Evolutionary conservation across 805 yeast species (phyloP).

Genomic region (Ogataea dorogensis): DNA sequence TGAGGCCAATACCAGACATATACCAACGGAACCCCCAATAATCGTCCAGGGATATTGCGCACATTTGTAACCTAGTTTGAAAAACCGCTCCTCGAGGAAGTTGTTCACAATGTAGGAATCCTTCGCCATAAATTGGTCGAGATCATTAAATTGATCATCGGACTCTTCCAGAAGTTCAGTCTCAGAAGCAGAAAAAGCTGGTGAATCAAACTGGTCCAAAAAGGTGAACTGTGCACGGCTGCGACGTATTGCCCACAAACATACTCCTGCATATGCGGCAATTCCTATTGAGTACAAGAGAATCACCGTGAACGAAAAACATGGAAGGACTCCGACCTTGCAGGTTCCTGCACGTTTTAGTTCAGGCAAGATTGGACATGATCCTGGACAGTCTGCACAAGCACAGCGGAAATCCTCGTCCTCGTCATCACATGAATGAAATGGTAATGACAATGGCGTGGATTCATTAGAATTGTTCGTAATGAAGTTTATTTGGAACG

Average conservation of each 20-base stretch:
- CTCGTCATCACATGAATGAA: constrained; percentile 56
- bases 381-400: constrained; percentile 80
- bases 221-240: constrained; percentile 13
- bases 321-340: constrained; percentile 62
- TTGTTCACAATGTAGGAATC: constrained; percentile 49
- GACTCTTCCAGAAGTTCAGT: constrained; percentile 15
- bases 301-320: constrained; percentile 66
- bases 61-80: constrained; percentile 54
- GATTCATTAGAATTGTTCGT: constrained; percentile 37
- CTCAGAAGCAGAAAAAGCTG: constrained; percentile 11
- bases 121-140: constrained; percentile 22
- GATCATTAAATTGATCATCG: constrained; percentile 21
- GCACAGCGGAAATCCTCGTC: constrained; percentile 67
- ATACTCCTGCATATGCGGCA: constrained; percentile 14
- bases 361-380: constrained; percentile 70
- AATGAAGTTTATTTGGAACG: constrained; percentile 83
- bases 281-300: constrained; percentile 41
- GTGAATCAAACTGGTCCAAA: constrained; percentile 16
- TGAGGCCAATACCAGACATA: constrained; percentile 47
- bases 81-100: constrained; percentile 46
- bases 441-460: constrained; percentile 30
- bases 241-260: constrained; percentile 7
- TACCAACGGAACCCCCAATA: constrained; percentile 39
- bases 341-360: constrained; percentile 45
- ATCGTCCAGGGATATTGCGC: constrained; percentile 58